Evolutionary conservation across 768 basidiomycete species (phyloP), one percentile per base, ranked within the genome.

Genomic region (Psilocybe sp.): DNA sequence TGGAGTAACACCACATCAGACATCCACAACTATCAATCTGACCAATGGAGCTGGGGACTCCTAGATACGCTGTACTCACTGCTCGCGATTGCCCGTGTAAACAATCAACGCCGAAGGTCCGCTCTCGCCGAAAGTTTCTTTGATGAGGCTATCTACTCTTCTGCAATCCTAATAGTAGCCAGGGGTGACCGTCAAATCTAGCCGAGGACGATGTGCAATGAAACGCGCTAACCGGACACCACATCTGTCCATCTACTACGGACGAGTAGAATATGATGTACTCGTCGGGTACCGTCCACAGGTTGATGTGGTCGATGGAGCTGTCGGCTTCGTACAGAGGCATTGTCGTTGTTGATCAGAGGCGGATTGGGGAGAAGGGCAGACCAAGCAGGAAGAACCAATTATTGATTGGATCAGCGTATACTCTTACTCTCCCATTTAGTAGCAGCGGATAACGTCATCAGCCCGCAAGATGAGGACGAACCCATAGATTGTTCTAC

Each of bases 191-290:
- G 34, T 19, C 43, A 34, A 44, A 15, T 44, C 43, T 44, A 44
- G 32, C 43, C 43, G 43, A 19, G 31, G 32, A 16, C 19, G 15
- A 15, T 9, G n/a, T n/a, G 15, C 6, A 23, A 35, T 38, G 33
- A 49, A 47, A n/a, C 14, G 8, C 14, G 73, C 76, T 41, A 57
- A 89, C 88, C 19, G 84, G 78, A 61, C 88, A 90, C 88, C 89
- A 90, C 61, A 83, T 65, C 47, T 69, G 63, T 20, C 82, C 86
- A 50, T 79, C 72, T 1, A 81, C 75, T 44, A 82, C 70, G 15
- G 85, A 87, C 9, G 87, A 78, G 53, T 84, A 89, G 63, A 90
- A 88, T n/a, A 91, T 68, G 20, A 89, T 47, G 51, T 75, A 87
- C 13, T 70, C 60, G 37, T 82, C 80, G n/a, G 73, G 66, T 9